Base-by-base conservation (phyloP, 2,329 filamentous ascomycete genomes). In the Trichophyton simii region DNA sequence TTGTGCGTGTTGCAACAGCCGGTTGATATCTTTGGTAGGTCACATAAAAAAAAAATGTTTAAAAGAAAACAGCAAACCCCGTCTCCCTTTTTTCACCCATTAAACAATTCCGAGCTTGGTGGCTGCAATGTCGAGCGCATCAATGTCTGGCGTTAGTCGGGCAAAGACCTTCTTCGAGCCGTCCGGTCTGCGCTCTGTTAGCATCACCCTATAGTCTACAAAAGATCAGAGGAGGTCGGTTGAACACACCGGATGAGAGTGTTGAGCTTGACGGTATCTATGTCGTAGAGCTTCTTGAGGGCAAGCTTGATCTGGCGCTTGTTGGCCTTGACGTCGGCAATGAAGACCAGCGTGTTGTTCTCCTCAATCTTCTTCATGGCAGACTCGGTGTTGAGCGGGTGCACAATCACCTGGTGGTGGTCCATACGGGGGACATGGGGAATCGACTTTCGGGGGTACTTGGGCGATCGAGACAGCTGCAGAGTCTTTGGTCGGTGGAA, bases 281-380 rank as follows among this genome's bases (percentile, higher is more conserved):
- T 94, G 78, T 97, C 94, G 80, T 99, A 99, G 70, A 97, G 87
- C 87, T 94, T 96, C 91, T 97, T 99, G 70, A 99, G 83, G 67
- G 92, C 89, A 73, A 86, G 83, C 86, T 96, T 96, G 83, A 99
- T 99, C 83, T 99, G 94, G 77, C 91, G 87, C 89, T 99, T 99
- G 87, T 99, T 99, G 79, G 92, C 87, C 87, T 95, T 95, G 79
- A 92, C 82, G 71, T 96, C 88, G 75, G 95, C 90, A 72, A 96
- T 95, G 85, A 96, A 96, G 76, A 95, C 90, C 60, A 99, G 86
- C 70, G 94, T 99, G 86, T 99, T 99, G 87, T 99, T 91, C 88
- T 99, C 94, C 85, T 99, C 94, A 72, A 99, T 96, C 88, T 96
- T 96, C 90, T 99, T 99, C 92, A 99, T 97, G 75, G 95, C 94